phyloP scores from a whole-genome alignment of 352 stramenopile genomes.

The Phytophthora tentaculata region DNA sequence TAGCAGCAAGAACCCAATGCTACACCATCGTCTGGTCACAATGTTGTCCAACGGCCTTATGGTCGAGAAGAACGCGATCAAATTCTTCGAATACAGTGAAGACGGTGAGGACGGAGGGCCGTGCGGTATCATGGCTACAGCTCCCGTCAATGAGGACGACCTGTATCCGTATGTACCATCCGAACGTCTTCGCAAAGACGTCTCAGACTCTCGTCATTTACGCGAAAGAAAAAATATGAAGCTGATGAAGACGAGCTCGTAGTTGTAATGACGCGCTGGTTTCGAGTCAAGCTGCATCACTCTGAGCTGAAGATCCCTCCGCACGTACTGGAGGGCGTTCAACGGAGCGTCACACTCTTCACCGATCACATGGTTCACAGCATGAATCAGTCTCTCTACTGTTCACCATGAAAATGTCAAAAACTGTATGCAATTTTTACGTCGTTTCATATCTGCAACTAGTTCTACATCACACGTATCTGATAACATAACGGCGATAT shows the following conservation, averaged over 20 bases:
- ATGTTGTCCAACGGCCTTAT: slow-evolving; percentile 27
- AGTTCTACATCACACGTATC: slow-evolving; percentile 26
- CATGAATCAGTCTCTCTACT: slow-evolving; percentile 40
- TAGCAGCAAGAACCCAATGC: slow-evolving; percentile 20
- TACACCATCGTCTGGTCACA: slow-evolving; percentile 42
- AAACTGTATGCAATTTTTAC: slow-evolving; percentile 21
- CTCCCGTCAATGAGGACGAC: slow-evolving; percentile 39
- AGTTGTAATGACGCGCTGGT: slow-evolving; percentile 34
- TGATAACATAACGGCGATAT: slow-evolving; percentile 4
- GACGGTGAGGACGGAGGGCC: slow-evolving; percentile 13
- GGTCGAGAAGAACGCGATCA: slow-evolving; percentile 46
- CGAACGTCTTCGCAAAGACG: slow-evolving; percentile 37
- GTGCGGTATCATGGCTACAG: slow-evolving; percentile 31
- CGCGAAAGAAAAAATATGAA: slow-evolving; percentile 5
- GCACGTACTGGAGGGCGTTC: slow-evolving; percentile 26
- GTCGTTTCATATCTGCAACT: slow-evolving; percentile 10
- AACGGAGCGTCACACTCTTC: slow-evolving; percentile 21
- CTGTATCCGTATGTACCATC: slow-evolving; percentile 34
- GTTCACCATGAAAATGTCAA: slow-evolving; percentile 10
- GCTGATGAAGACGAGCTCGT: slow-evolving; percentile 25
- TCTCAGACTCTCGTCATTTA: slow-evolving; percentile 32
- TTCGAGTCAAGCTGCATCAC: slow-evolving; percentile 30
- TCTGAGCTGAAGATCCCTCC: slow-evolving; percentile 16
- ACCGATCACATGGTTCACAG: slow-evolving; percentile 38
- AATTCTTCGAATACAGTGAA: slow-evolving; percentile 37